Evolutionary conservation across 2,329 filamentous ascomycete genomes (phyloP).

Genomic region (Fusarium sp.): DNA sequence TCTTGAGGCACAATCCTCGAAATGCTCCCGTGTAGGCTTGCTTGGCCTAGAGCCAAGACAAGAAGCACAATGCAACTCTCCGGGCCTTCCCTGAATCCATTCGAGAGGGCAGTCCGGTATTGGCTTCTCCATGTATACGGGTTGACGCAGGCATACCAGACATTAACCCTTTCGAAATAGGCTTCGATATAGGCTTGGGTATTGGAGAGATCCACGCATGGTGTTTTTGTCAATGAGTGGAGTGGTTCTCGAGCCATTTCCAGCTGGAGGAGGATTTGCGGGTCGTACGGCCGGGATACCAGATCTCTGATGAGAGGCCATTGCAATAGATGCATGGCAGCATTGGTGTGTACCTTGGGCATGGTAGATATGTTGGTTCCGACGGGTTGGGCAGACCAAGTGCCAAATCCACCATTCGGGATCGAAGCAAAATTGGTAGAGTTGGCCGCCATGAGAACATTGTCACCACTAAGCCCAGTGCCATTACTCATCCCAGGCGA

Average conservation of each 20-base stretch:
- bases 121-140: conserved; percentile 85
- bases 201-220: conserved; percentile 80
- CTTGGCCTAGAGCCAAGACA: conserved; percentile 83
- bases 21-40: conserved; percentile 82
- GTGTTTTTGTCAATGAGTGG: conserved; percentile 74
- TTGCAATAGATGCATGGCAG: conserved; percentile 82
- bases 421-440: conserved; percentile 67
- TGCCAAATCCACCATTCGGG: conserved; percentile 77
- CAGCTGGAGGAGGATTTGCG: conserved; percentile 84
- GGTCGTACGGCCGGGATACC: conserved; percentile 83
- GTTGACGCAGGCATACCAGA: conserved; percentile 90
- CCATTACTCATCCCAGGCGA: conserved; percentile 77
- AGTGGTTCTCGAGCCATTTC: conserved; percentile 87
- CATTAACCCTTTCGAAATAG: conserved; percentile 85
- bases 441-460: conserved; percentile 62
- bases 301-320: conserved; percentile 87
- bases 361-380: conserved; percentile 83
- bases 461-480: conserved; percentile 72
- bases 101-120: conserved; percentile 82
- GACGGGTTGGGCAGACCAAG: conserved; percentile 73
- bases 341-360: conserved; percentile 88
- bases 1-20: conserved; percentile 78
- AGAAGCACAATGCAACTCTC: conserved; percentile 88
- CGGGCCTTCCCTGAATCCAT: conserved; percentile 83
- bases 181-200: conserved; percentile 82